These are phyloP conservation scores for Gynandropsis gynandra DNA, from an alignment of 345 rosid species.

Conservation along the genomic window DNA sequence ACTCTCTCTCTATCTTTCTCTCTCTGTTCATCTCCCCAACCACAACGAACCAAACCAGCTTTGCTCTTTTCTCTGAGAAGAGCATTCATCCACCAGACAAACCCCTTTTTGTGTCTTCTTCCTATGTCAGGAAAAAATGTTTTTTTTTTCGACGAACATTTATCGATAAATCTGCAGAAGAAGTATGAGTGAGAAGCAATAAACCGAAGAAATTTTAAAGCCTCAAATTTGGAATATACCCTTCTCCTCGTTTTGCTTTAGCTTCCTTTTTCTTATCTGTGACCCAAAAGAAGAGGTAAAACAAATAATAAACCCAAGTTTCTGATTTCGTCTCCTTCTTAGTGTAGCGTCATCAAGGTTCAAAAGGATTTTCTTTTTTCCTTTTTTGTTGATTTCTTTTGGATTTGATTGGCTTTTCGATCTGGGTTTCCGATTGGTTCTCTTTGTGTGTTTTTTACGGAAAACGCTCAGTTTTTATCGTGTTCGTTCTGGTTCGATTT, in stretches of 20 bases:
- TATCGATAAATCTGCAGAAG: constrained; percentile 12
- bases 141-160: constrained; percentile 16
- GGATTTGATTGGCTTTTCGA: background rate
- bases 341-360: constrained; percentile 19
- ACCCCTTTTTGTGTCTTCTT: constrained; percentile 2
- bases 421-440: constrained; percentile 5
- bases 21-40: constrained; percentile 35
- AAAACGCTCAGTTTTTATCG: background rate
- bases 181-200: constrained; percentile 18
- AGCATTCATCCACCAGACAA: constrained; percentile 25
- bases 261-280: constrained; percentile 11
- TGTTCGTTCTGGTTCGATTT: background rate
- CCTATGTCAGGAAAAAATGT: background rate
- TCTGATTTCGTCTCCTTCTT: background rate
- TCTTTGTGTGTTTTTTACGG: background rate
- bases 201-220: constrained; percentile 22
- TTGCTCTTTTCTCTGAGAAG: constrained; percentile 21
- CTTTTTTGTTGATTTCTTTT: background rate
- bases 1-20: constrained; percentile 15
- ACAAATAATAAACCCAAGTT: constrained; percentile 7
- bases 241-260: constrained; percentile 3
- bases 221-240: constrained; percentile 33
- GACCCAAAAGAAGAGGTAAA: background rate
- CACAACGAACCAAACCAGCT: constrained; percentile 38
- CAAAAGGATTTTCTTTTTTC: constrained; percentile 22